Percentiles rank a stretch among this genome's conserved stretches.
phyloP scores from a whole-genome alignment of 2,329 filamentous ascomycete species.

The Calcarisporium arbuscula region DNA sequence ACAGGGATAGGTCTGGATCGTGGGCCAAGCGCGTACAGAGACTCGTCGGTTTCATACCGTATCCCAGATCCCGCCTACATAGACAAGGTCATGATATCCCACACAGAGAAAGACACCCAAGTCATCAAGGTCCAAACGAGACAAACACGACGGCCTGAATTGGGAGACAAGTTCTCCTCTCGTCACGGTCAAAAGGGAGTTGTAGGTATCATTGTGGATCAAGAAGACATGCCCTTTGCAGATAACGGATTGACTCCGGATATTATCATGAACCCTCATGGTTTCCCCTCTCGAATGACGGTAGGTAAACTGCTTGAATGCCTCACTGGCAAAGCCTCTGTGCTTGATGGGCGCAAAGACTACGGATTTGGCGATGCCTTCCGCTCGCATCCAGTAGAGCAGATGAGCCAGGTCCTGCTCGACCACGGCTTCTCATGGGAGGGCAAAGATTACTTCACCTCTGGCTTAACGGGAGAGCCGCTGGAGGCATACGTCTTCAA shows the following conservation, averaged over 20 bases:
- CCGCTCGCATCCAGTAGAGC: conserved; percentile 77
- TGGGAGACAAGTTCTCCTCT: conserved; percentile 98
- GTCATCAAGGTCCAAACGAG: conserved; percentile 92
- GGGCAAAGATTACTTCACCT: conserved; percentile 95
- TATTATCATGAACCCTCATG: conserved; percentile 99
- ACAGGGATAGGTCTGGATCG: conserved; percentile 64
- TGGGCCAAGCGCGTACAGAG: conserved; percentile 56
- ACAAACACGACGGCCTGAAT: conserved; percentile 90
- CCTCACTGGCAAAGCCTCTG: conserved; percentile 86
- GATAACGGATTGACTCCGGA: conserved; percentile 89
- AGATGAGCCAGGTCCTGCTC: conserved; percentile 81
- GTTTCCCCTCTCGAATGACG: conserved; percentile 99
- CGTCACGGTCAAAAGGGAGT: conserved; percentile 98
- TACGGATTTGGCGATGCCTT: conserved; percentile 79
- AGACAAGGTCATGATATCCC: conserved; percentile 92
- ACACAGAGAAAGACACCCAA: conserved; percentile 77
- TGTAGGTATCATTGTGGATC: conserved; percentile 90
- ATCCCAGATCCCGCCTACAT: conserved; percentile 82
- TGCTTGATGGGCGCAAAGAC: conserved; percentile 76
- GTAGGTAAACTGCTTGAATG: conserved; percentile 97
- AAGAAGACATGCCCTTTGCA: conserved; percentile 94
- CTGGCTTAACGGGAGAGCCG: conserved; percentile 88
- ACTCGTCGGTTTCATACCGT: conserved; percentile 70
- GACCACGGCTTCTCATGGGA: conserved; percentile 91
- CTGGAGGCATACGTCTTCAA: conserved; percentile 97